These are phyloP conservation scores for Nitzschia sp. DNA, from an alignment of 108 stramenopile genomes.

Conservation along the genomic window DNA sequence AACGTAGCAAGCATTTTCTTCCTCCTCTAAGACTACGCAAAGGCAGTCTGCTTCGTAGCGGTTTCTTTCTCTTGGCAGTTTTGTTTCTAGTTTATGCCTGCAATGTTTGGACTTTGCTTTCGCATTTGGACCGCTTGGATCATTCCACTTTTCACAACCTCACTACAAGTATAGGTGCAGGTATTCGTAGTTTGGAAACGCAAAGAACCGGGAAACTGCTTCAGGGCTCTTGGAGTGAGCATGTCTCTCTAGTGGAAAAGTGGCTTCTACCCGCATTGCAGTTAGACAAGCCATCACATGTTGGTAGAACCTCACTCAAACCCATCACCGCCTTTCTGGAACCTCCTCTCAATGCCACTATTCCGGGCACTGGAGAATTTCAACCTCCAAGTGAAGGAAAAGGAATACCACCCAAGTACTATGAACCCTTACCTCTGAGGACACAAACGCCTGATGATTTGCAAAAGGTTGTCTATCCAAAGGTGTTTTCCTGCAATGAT, in stretches of 20 bases:
- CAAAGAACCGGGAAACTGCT: not conserved
- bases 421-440: constrained; percentile 62
- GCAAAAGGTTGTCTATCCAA: constrained; percentile 26
- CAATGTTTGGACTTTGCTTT: no score
- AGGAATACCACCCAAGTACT: constrained; percentile 49
- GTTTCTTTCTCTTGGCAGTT: no score
- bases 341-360: constrained; percentile 50
- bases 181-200: not conserved
- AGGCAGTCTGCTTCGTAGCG: no score
- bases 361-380: constrained; percentile 37
- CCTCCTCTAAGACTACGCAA: no score
- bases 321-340: constrained; percentile 61
- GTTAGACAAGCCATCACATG: not conserved
- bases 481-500: constrained; percentile 53
- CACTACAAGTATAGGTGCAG: no score
- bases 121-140: no score
- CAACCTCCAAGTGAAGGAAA: constrained; percentile 21
- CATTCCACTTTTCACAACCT: no score
- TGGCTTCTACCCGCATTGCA: not conserved
- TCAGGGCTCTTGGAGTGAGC: not conserved
- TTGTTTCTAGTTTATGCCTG: no score
- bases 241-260: not conserved
- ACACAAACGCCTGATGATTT: constrained; percentile 52
- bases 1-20: no score
- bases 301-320: not conserved